A percentile compares a stretch with the other conserved stretches of the same genome.
Evolutionary conservation across 163 green algal species (phyloP).

Genomic region (Botryococcus braunii): DNA sequence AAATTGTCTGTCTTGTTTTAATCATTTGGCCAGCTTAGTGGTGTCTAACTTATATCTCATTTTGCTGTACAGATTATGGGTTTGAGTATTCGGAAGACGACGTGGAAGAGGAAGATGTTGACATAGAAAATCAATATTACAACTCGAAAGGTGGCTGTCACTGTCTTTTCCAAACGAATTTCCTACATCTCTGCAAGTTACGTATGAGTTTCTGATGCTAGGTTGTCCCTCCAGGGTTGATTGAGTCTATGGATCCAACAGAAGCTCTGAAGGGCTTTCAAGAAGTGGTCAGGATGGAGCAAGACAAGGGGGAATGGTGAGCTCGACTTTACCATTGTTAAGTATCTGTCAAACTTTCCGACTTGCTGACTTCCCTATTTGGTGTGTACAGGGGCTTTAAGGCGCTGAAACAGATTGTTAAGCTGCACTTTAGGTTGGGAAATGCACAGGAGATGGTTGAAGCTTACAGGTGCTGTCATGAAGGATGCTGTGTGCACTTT

Average conservation of each 20-base stretch:
- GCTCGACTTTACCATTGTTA: conserved; percentile 6
- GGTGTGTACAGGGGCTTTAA: conserved; percentile 84
- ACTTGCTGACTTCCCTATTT: not conserved
- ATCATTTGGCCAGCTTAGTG: not conserved
- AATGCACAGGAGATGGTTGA: conserved; percentile 76
- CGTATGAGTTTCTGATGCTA: not conserved
- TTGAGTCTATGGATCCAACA: conserved; percentile 69
- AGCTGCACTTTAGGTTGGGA: conserved; percentile 77
- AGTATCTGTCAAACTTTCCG: not conserved
- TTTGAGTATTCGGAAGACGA: conserved; percentile 97
- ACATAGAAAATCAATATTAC: conserved; percentile 99
- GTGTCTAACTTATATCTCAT: not conserved
- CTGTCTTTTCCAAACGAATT: not conserved
- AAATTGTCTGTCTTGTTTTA: not conserved
- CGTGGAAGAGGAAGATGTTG: conserved; percentile 85
- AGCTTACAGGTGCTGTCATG: conserved; percentile 80
- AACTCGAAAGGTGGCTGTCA: conserved; percentile 82
- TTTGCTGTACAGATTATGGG: conserved; percentile 58
- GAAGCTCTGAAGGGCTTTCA: conserved; percentile 86
- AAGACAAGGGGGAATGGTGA: conserved; percentile 93
- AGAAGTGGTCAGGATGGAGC: conserved; percentile 90
- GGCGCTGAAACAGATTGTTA: conserved; percentile 97
- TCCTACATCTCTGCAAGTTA: not conserved
- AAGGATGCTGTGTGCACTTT: too few relatives aligned
- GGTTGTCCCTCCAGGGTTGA: conserved; percentile 55